Evolutionary conservation across 176 grass and related monocot species (phyloP).

Genomic region (Zea mays): DNA sequence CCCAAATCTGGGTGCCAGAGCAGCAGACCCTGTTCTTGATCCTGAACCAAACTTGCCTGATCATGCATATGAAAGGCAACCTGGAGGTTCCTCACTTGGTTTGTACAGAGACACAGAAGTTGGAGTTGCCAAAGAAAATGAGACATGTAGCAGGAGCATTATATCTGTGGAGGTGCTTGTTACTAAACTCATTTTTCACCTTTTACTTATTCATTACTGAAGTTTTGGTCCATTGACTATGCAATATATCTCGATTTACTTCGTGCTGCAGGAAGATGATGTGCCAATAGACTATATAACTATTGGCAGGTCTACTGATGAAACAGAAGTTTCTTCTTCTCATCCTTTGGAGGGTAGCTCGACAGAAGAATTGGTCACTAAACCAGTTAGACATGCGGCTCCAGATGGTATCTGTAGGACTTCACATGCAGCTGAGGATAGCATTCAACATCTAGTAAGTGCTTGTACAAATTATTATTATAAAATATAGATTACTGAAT

Average conservation of each 20-base stretch:
- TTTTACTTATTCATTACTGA: slow-evolving; percentile 30
- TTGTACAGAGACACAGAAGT: slow-evolving; percentile 9
- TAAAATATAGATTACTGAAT: slow-evolving; percentile 31
- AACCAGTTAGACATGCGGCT: slow-evolving; percentile 20
- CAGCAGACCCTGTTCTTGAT: slow-evolving; percentile 31
- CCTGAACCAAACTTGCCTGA: slow-evolving; percentile 24
- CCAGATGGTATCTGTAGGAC: too few species aligned
- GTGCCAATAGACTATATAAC: slow-evolving; percentile 30
- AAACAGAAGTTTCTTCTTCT: slow-evolving; percentile 33
- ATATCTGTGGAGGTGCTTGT: slow-evolving; percentile 35
- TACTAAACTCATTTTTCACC: slow-evolving; percentile 28
- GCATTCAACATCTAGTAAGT: slow-evolving; percentile 44
- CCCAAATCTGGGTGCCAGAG: slow-evolving; percentile 21
- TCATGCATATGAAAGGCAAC: slow-evolving; percentile 32
- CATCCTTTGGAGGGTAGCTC: slow-evolving; percentile 21
- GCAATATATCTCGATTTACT: slow-evolving; percentile 24
- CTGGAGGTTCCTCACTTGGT: slow-evolving; percentile 19
- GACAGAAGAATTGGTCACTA: slow-evolving; percentile 24
- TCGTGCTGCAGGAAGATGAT: slow-evolving; percentile 46
- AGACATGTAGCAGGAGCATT: slow-evolving; percentile 21
- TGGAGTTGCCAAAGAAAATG: slow-evolving; percentile 33
- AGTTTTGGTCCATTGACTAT: slow-evolving; percentile 27
- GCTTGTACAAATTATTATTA: slow-evolving; percentile 16
- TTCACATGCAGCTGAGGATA: slow-evolving; percentile 20
- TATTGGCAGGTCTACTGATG: slow-evolving; percentile 9